These are phyloP conservation scores for Kwoniella sp. DNA, from an alignment of 768 basidiomycete genomes.

Conservation along the genomic window DNA sequence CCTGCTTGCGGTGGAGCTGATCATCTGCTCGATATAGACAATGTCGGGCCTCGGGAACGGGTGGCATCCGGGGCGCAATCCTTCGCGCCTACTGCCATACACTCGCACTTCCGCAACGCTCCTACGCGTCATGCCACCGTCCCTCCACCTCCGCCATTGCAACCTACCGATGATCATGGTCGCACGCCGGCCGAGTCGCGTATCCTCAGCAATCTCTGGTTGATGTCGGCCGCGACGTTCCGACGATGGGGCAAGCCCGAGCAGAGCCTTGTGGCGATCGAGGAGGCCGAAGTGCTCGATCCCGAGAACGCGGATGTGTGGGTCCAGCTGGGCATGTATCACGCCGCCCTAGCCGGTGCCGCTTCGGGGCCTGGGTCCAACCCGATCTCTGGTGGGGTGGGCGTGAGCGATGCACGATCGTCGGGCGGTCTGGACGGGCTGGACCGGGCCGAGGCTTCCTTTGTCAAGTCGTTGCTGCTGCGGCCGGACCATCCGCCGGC, in stretches of 20 bases:
- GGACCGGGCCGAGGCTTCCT: slow-evolving; percentile 60
- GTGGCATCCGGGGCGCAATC: slow-evolving; percentile 26
- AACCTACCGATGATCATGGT: slow-evolving; percentile 42
- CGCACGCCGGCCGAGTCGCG: slow-evolving; percentile 58
- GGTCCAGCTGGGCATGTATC: slow-evolving; percentile 69
- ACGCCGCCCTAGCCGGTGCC: not conserved
- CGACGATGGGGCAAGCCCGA: slow-evolving; percentile 82
- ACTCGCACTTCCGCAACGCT: slow-evolving; percentile 30
- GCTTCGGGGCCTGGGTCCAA: slow-evolving; percentile 57
- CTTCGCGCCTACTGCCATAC: slow-evolving; percentile 39
- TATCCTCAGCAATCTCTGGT: slow-evolving; percentile 80
- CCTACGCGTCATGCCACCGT: not conserved
- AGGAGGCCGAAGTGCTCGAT: slow-evolving; percentile 87
- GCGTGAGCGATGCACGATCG: no score
- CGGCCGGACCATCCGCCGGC: slow-evolving; percentile 73
- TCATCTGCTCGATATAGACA: not conserved
- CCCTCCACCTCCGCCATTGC: slow-evolving; percentile 52
- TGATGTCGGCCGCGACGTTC: slow-evolving; percentile 92
- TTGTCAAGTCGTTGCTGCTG: slow-evolving; percentile 75
- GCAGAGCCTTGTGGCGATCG: slow-evolving; percentile 82
- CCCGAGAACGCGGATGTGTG: slow-evolving; percentile 83
- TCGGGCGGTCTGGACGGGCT: not conserved
- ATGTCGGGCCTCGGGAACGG: slow-evolving; percentile 11
- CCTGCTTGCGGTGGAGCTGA: not conserved
- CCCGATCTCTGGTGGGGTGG: not conserved